phyloP scores from a whole-genome alignment of 768 basidiomycete species.

The Leccinum sublutescens region DNA sequence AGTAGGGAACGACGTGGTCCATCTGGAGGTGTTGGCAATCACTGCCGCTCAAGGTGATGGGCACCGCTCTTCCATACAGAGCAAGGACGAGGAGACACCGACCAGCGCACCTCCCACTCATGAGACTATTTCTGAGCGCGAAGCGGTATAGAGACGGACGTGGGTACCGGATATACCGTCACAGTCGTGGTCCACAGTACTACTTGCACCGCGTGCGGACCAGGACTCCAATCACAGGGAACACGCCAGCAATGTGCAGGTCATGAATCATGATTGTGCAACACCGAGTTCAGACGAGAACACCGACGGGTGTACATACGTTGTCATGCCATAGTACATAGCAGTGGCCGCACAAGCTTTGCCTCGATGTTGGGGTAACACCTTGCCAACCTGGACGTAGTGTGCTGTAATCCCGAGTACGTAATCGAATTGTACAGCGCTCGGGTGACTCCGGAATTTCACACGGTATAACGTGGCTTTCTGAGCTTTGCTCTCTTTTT shows the following conservation, averaged over 20 bases:
- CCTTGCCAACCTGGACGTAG: too few species aligned
- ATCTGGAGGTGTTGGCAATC: neutral
- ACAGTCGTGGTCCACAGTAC: neutral
- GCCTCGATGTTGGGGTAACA: too few species aligned
- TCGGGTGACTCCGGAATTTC: too few species aligned
- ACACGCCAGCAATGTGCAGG: neutral
- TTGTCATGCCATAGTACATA: too few species aligned
- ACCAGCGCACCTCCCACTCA: neutral
- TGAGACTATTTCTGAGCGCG: neutral
- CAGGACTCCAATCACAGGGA: neutral
- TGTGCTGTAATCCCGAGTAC: too few species aligned
- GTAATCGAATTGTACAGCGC: neutral
- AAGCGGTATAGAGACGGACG: neutral
- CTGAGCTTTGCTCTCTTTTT: too few species aligned
- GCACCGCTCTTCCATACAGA: neutral
- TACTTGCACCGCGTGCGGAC: neutral
- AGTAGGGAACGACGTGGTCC: neutral
- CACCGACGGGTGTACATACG: neutral
- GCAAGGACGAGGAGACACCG: conserved; percentile 4
- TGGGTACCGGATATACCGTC: neutral
- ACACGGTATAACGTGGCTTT: too few species aligned
- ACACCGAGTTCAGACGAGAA: neutral
- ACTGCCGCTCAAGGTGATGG: neutral
- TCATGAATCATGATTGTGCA: neutral
- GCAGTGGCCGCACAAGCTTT: too few species aligned